These are phyloP conservation scores for Brassica napus DNA, from an alignment of 345 rosid genomes.

Conservation along the genomic window DNA sequence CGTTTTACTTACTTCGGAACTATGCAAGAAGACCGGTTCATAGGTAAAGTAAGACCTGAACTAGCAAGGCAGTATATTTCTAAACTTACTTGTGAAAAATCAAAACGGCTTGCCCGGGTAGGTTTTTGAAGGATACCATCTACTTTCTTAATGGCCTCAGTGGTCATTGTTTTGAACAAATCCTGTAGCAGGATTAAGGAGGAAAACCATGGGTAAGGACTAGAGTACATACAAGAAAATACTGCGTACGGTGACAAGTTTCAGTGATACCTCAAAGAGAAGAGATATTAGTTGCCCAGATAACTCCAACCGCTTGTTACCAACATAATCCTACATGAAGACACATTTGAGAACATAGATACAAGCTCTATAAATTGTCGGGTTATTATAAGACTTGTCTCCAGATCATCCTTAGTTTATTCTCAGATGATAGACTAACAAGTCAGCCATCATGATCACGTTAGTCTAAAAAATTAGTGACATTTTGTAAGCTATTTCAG, in stretches of 20 bases:
- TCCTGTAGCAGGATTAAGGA: constrained; percentile 49
- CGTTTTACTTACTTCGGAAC: background rate
- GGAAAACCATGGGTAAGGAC: constrained; percentile 6
- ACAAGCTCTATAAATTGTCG: background rate
- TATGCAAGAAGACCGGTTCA: background rate
- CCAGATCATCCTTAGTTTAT: constrained; percentile 15
- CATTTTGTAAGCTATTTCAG: background rate
- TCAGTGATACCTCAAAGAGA: constrained; percentile 75
- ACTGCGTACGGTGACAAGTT: constrained; percentile 15
- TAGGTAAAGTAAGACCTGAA: constrained; percentile 10
- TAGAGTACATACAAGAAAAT: constrained; percentile 5
- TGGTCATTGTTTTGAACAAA: constrained; percentile 78
- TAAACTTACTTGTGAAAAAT: constrained; percentile 61
- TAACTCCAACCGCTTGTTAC: constrained; percentile 91
- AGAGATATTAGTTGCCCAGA: constrained; percentile 91
- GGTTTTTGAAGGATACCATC: constrained; percentile 48
- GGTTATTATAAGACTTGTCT: constrained; percentile 3
- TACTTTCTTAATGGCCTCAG: constrained; percentile 51
- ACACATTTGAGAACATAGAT: constrained; percentile 11
- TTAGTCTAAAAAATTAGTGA: background rate
- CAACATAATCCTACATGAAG: constrained; percentile 81
- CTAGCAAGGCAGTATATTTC: constrained; percentile 7
- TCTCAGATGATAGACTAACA: constrained; percentile 9
- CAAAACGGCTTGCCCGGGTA: constrained; percentile 62
- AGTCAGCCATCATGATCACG: constrained; percentile 14